Evolutionary conservation across 2,329 filamentous ascomycete species (phyloP), one percentile per base, ranked within the genome.

Genomic region (Fusarium compactum): DNA sequence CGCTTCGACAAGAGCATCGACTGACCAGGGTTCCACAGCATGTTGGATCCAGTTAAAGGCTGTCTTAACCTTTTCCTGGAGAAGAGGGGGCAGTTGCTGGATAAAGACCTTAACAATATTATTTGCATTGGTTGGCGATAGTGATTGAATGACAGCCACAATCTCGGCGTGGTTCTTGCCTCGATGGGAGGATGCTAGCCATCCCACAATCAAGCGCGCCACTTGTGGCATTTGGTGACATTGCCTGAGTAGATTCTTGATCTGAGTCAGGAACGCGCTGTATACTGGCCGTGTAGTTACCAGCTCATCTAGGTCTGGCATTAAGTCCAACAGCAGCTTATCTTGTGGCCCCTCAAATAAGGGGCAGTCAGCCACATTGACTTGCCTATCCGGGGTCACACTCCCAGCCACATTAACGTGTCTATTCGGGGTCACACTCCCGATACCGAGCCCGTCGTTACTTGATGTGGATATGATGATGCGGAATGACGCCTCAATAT

Each of bases 11-110:
- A 58, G 45, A 5, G 55, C 55, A 5, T 43, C 55, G 1, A 12
- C 9, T 6, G 55, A 58, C 45, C 34, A 58, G 7, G 55, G 55
- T 16, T 58, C 55, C 24, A 15, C 25, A 11, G 55, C 55, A 45
- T 50, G 7, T 3, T 40, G 48, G 5, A 50, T 24, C 54, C 54
- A 57, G 8, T 41, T 14, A 5, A 57, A 40, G 2, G 54, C 44
- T 8, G 44, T 20, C 11, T 41, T 50, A 8, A 2, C 14, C 15
- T 8, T 24, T 2, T 7, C n/a, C 6, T 10, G 38, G 7, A 15
- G 24, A n/a, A 3, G 30, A 38, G 30, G 7, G 5, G 30, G 15
- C 1, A 32, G 30, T 8, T 32, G 15, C 8, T 32, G 1, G 6
- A 57, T 22, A 10, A 56, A 18, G 1, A n/a, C 43, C 11, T 30